These are phyloP conservation scores for Nitzschia putrida DNA, from an alignment of 108 stramenopile genomes.

Conservation along the genomic window DNA sequence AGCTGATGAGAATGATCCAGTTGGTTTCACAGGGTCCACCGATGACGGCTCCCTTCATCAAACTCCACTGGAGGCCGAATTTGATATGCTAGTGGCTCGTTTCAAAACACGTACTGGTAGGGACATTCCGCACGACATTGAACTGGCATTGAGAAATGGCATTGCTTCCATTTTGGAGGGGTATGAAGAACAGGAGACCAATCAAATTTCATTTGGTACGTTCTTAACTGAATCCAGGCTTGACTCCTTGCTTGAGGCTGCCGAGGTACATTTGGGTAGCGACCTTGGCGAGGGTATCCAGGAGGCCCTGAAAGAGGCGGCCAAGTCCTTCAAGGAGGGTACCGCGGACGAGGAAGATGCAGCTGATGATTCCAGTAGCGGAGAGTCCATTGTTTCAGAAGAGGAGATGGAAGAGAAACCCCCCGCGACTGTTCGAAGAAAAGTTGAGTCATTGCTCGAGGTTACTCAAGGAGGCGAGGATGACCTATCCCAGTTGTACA, in stretches of 20 bases:
- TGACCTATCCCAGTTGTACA: constrained; percentile 17
- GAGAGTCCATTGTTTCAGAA: constrained; percentile 1
- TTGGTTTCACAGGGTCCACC: not conserved
- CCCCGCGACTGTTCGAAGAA: not conserved
- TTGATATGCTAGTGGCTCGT: constrained; percentile 8
- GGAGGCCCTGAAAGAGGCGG: not conserved
- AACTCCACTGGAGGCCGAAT: constrained; percentile 19
- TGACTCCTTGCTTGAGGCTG: constrained; percentile 3
- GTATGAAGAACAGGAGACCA: not conserved
- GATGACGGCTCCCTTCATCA: not conserved
- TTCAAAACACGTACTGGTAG: not conserved
- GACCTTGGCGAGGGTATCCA: constrained; percentile 12
- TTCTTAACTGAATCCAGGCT: constrained; percentile 3
- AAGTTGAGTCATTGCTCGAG: not conserved
- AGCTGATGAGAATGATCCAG: not conserved
- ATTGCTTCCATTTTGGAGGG: constrained; percentile 6
- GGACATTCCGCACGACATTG: constrained; percentile 11
- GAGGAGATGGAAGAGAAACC: not conserved
- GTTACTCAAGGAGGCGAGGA: constrained; percentile 13
- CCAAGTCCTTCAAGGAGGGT: not conserved
- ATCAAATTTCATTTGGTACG: not conserved
- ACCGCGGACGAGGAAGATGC: not conserved
- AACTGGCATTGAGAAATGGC: constrained; percentile 11
- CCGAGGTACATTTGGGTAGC: constrained; percentile 4
- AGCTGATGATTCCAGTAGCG: not conserved